A percentile compares a stretch with the other conserved stretches of the same genome.
phyloP scores from a whole-genome alignment of 192 early-diverging fungal genomes.

The Allomyces javanicus region DNA sequence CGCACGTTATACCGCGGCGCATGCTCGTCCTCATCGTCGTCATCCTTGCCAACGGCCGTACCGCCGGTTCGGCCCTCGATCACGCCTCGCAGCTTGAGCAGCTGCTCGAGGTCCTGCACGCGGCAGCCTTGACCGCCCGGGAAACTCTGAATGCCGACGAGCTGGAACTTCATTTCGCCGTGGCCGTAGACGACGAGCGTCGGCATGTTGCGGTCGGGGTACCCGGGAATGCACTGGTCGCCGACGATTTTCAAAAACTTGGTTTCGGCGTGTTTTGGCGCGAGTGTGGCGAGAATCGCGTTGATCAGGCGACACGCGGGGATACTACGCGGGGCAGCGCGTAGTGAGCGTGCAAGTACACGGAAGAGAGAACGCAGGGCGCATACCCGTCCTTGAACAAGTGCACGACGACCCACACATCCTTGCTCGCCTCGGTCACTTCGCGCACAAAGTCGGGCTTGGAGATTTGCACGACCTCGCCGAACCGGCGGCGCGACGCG shows the following conservation, averaged over 20 bases:
- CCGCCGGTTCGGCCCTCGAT: background rate
- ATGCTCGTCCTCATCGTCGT: background rate
- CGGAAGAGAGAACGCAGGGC: background rate
- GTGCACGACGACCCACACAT: conserved; percentile 37
- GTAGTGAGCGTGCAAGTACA: no score
- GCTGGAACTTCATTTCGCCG: conserved; percentile 64
- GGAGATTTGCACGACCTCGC: conserved; percentile 64
- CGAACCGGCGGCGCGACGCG: conserved; percentile 56
- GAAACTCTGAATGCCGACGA: conserved; percentile 34
- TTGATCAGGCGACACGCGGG: conserved; percentile 74
- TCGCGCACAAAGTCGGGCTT: conserved; percentile 79
- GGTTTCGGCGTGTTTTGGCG: conserved; percentile 52
- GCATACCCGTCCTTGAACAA: conserved; percentile 38
- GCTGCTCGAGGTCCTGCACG: background rate
- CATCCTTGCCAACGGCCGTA: background rate
- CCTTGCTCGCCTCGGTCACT: conserved; percentile 76
- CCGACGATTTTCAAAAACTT: conserved; percentile 91
- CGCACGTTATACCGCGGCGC: background rate
- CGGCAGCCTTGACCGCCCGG: background rate
- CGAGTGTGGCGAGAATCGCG: conserved; percentile 47
- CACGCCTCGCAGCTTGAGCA: background rate
- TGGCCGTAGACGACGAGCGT: conserved; percentile 81
- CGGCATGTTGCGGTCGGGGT: conserved; percentile 73
- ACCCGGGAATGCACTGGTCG: conserved; percentile 85
- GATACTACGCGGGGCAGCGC: conserved; percentile 19